Evolutionary conservation across 495 filamentous ascomycete species (phyloP).

Genomic region (Penicillium crystallinum): DNA sequence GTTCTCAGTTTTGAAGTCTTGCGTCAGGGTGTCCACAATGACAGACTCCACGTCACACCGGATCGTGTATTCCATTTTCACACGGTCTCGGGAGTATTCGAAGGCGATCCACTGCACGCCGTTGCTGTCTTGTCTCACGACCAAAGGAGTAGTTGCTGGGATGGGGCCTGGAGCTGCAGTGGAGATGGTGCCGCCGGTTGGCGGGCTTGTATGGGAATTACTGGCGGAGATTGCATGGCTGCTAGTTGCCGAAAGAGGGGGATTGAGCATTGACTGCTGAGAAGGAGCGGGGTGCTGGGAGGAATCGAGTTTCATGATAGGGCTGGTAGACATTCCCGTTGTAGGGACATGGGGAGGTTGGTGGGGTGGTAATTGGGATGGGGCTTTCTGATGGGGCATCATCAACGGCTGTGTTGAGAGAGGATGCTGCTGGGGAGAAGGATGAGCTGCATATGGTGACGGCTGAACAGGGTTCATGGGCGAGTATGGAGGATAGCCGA

Average conservation of each 20-base stretch:
- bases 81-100: slow-evolving; percentile 92
- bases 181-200: slow-evolving; percentile 61
- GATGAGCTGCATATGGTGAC: slow-evolving; percentile 73
- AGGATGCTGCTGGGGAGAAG: slow-evolving; percentile 60
- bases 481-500: slow-evolving; percentile 70
- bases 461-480: slow-evolving; percentile 65
- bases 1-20: slow-evolving; percentile 95
- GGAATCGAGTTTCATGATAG: slow-evolving; percentile 31
- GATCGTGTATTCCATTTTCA: slow-evolving; percentile 99
- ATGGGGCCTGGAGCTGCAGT: slow-evolving; percentile 97
- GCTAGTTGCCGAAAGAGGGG: slow-evolving; percentile 37
- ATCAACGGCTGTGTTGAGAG: slow-evolving; percentile 60
- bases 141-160: slow-evolving; percentile 92
- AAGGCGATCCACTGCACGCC: slow-evolving; percentile 99
- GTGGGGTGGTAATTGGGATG: slow-evolving; percentile 51
- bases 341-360: slow-evolving; percentile 44
- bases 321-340: slow-evolving; percentile 32
- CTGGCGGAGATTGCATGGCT: slow-evolving; percentile 53
- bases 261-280: slow-evolving; percentile 38
- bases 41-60: slow-evolving; percentile 97
- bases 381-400: slow-evolving; percentile 62
- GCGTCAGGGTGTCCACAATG: slow-evolving; percentile 74
- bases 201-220: slow-evolving; percentile 39
- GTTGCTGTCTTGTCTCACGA: slow-evolving; percentile 92
- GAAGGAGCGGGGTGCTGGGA: slow-evolving; percentile 44